Conservation (phyloP, 768 basidiomycete genomes). For the Xanthoconium stramineum region DNA sequence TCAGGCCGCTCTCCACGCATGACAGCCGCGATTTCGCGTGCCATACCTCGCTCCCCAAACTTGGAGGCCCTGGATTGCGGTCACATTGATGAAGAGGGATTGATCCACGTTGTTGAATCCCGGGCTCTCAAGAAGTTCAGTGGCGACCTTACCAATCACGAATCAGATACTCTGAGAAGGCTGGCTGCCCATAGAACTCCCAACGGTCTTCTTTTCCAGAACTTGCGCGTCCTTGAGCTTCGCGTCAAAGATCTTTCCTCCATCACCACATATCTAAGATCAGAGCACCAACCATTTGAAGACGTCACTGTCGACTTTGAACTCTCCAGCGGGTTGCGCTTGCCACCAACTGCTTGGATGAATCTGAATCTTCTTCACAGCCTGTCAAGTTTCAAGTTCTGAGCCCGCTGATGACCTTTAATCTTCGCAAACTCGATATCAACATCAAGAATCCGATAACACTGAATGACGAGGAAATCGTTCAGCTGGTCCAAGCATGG, state of each 20-base stretch:
- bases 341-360: no score
- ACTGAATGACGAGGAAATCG: constrained; percentile 6
- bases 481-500: background rate
- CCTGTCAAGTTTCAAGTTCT: background rate
- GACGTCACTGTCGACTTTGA: no score
- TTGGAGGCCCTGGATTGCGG: background rate
- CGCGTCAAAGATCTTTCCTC: background rate
- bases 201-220: constrained; percentile 1
- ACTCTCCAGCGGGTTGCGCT: no score
- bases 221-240: constrained; percentile 5
- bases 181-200: background rate
- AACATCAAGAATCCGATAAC: background rate
- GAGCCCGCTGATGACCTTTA: constrained; percentile 1
- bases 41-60: background rate
- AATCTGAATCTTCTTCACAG: no score
- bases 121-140: background rate
- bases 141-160: background rate
- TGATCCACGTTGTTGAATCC: constrained; percentile 1
- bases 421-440: background rate
- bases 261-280: constrained; percentile 2
- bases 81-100: background rate
- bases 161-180: background rate
- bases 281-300: no score
- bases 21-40: constrained; percentile 1
- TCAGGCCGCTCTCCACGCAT: background rate